phyloP scores from a whole-genome alignment of 1,139 yeast genomes.

The Scheffersomyces stambukii region DNA sequence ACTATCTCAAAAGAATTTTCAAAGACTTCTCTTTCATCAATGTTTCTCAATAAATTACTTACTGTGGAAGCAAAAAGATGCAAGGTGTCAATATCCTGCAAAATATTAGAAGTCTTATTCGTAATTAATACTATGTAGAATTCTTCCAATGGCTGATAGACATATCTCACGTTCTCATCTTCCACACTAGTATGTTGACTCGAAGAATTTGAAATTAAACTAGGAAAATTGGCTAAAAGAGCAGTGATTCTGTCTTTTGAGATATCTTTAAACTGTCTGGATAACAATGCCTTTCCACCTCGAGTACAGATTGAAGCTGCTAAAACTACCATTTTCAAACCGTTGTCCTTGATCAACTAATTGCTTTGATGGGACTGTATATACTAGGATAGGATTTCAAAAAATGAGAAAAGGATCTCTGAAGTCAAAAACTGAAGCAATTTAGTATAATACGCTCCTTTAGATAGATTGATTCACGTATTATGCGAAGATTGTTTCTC shows the following conservation, averaged over 20 bases:
- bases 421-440: too few species aligned
- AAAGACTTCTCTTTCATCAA: conserved; percentile 82
- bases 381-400: too few species aligned
- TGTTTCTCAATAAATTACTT: conserved; percentile 63
- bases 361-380: too few species aligned
- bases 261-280: conserved; percentile 88
- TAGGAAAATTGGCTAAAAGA: conserved; percentile 81
- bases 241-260: conserved; percentile 84
- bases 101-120: conserved; percentile 84
- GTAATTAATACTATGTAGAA: conserved; percentile 89
- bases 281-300: conserved; percentile 88
- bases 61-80: conserved; percentile 82
- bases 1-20: conserved; percentile 84
- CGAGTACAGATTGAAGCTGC: conserved; percentile 96
- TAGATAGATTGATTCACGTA: too few species aligned
- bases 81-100: conserved; percentile 92
- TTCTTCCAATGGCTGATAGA: conserved; percentile 94
- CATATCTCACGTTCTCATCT: conserved; percentile 88
- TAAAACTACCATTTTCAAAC: conserved; percentile 58
- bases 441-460: too few species aligned
- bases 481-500: too few species aligned
- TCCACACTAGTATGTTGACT: conserved; percentile 94
- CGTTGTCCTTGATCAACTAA: too few species aligned
- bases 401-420: too few species aligned
- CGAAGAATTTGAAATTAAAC: conserved; percentile 64